phyloP scores from a whole-genome alignment of 768 basidiomycete genomes.

The Lyophyllum shimeji region DNA sequence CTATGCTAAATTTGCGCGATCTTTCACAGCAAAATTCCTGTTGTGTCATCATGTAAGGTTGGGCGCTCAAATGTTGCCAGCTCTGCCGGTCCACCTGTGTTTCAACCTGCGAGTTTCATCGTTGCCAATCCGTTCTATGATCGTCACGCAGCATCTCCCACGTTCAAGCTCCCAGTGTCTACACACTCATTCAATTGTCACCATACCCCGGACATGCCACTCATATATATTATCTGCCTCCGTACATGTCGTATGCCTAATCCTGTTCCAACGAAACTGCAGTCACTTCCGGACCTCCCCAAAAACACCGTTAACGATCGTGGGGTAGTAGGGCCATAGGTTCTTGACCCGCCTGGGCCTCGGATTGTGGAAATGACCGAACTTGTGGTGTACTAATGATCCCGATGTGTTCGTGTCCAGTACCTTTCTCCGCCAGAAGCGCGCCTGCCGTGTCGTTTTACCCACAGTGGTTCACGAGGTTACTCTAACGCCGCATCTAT shows the following conservation, averaged over 20 bases:
- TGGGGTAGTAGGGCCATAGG: neutral
- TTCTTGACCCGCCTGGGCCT: neutral
- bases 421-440: neutral
- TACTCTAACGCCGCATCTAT: neutral
- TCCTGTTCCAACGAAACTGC: neutral
- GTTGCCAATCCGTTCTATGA: constrained; percentile 4
- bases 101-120: constrained; percentile 15
- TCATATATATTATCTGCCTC: constrained; percentile 13
- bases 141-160: neutral
- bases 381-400: neutral
- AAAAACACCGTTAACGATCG: no score
- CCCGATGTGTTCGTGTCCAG: neutral
- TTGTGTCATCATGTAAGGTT: constrained; percentile 75
- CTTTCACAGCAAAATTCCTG: constrained; percentile 91
- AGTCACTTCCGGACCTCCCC: neutral
- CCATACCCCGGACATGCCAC: constrained; percentile 14
- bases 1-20: neutral
- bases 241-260: neutral
- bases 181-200: neutral
- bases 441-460: neutral
- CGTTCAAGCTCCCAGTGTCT: neutral
- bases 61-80: neutral
- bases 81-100: neutral
- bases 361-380: neutral
- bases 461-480: no score